phyloP scores from a whole-genome alignment of 176 grass and related monocot species.

The Oryza coarctata region DNA sequence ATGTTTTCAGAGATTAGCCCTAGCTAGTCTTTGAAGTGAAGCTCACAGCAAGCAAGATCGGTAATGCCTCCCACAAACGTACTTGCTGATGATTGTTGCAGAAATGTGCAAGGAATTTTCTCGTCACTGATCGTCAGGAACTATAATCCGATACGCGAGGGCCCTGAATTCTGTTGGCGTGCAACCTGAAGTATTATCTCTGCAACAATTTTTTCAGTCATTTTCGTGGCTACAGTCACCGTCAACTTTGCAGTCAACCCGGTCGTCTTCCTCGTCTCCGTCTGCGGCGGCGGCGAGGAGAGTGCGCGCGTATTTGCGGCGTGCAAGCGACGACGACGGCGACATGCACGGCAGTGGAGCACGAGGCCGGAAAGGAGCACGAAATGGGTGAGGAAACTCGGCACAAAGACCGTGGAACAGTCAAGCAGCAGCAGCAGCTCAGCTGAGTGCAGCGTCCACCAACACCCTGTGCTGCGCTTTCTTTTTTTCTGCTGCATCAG shows the following conservation, averaged over 20 bases:
- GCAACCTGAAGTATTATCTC: neutral
- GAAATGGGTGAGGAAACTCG: neutral
- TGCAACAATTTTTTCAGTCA: slow-evolving; percentile 3
- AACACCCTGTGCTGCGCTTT: neutral
- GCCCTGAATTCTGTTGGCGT: slow-evolving; percentile 5
- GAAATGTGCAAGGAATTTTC: neutral
- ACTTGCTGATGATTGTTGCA: neutral
- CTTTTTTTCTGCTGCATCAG: neutral
- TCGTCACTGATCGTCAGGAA: neutral
- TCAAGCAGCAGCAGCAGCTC: neutral
- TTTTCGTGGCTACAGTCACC: neutral
- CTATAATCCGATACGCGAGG: slow-evolving; percentile 14
- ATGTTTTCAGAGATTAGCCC: neutral
- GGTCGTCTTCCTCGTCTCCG: neutral
- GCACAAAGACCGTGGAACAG: neutral
- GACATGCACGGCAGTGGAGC: neutral
- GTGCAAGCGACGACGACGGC: neutral
- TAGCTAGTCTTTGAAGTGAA: slow-evolving; percentile 24
- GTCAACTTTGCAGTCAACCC: neutral
- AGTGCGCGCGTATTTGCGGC: neutral
- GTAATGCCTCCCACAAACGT: neutral
- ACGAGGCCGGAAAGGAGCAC: neutral
- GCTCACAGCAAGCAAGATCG: slow-evolving; percentile 11
- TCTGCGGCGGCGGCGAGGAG: neutral
- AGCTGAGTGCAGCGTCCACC: slow-evolving; percentile 27